Evolutionary conservation across 148 eudicot species (phyloP).

Genomic region (Camellia granthamiana): DNA sequence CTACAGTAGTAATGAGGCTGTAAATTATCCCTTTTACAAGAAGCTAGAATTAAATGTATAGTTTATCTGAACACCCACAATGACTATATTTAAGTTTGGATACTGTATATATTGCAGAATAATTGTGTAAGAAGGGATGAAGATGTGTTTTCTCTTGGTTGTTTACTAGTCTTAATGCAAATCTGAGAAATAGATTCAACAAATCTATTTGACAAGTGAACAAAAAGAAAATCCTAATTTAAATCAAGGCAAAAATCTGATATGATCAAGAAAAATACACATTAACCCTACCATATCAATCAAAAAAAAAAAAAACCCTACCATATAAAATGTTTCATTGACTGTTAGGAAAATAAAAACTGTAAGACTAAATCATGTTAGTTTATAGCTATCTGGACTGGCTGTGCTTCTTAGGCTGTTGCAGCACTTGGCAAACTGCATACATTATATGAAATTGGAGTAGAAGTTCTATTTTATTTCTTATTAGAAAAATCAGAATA

Average conservation of each 20-base stretch:
- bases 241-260: slow-evolving; percentile 1
- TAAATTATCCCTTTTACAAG: not conserved
- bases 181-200: not conserved
- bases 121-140: not conserved
- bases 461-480: not conserved
- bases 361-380: not conserved
- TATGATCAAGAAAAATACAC: not conserved
- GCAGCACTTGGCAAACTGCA: not conserved
- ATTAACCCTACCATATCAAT: too few relatives aligned
- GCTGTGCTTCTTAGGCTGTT: not conserved
- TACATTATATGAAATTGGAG: not conserved
- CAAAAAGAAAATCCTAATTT: not conserved
- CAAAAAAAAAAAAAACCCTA: too few relatives aligned
- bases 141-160: not conserved
- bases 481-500: not conserved
- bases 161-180: not conserved
- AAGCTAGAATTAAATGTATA: not conserved
- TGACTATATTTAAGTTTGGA: slow-evolving; percentile 6
- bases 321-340: not conserved
- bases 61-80: not conserved
- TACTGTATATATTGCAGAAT: not conserved
- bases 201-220: not conserved
- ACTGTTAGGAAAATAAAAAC: not conserved
- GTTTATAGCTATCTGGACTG: not conserved
- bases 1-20: not conserved